Conservation (phyloP, 2,329 filamentous ascomycete genomes). For the Lomentospora prolificans region DNA sequence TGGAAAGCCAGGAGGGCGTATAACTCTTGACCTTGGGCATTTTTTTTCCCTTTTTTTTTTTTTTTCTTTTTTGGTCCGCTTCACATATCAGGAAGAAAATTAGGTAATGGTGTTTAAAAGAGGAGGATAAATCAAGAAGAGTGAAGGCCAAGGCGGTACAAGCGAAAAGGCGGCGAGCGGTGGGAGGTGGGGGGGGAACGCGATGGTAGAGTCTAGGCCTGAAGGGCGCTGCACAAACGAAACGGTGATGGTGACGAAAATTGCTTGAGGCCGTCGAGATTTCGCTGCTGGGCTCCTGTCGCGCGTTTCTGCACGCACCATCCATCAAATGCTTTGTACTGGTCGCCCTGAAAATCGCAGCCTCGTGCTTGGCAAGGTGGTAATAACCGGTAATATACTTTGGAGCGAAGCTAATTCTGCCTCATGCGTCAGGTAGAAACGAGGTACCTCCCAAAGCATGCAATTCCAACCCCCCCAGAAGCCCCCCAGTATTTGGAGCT, state of each 20-base stretch:
- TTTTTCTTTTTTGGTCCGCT: not conserved
- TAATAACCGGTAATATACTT: too few species aligned
- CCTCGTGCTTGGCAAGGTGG: slow-evolving; percentile 2
- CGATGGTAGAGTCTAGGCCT: not conserved
- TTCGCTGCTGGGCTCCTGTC: not conserved
- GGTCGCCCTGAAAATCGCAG: not conserved
- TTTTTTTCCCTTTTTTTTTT: slow-evolving; percentile 13
- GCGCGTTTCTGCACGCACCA: not conserved
- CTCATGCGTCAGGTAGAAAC: too few species aligned
- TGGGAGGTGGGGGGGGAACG: not conserved
- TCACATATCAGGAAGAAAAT: not conserved
- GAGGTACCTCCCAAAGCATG: not conserved
- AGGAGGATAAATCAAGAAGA: not conserved
- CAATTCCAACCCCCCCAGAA: too few species aligned
- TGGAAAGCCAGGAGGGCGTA: slow-evolving; percentile 78
- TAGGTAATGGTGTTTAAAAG: not conserved
- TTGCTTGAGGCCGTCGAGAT: not conserved
- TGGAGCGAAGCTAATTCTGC: too few species aligned
- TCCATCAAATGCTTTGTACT: not conserved
- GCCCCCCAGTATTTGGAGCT: not conserved
- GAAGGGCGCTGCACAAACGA: too few species aligned
- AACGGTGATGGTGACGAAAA: slow-evolving; percentile 1
- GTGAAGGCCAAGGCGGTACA: not conserved
- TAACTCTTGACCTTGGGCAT: slow-evolving; percentile 86
- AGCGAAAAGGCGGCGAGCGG: not conserved